These are phyloP conservation scores for Gossypium davidsonii DNA, from an alignment of 441 rosid genomes.

Conservation along the genomic window DNA sequence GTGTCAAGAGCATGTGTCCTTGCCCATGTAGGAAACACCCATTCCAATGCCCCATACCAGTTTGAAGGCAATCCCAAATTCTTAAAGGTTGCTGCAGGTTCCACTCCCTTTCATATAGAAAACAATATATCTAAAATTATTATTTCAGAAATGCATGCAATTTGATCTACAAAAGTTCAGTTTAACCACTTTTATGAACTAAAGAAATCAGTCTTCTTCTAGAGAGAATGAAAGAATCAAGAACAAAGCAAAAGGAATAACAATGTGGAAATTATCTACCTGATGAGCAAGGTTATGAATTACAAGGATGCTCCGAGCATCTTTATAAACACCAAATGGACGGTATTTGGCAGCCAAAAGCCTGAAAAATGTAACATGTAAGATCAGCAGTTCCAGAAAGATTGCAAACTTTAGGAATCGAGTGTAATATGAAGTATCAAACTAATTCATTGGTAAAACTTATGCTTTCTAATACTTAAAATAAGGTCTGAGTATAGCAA, in stretches of 20 bases:
- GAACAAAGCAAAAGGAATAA: slow-evolving; percentile 1
- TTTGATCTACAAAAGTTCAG: not conserved
- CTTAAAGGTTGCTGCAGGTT: slow-evolving; percentile 63
- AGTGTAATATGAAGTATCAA: not conserved
- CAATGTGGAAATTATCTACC: slow-evolving; percentile 32
- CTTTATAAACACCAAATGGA: slow-evolving; percentile 79
- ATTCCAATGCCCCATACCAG: slow-evolving; percentile 88
- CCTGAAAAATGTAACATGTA: slow-evolving; percentile 33
- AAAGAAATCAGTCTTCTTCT: not conserved
- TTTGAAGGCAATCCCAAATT: slow-evolving; percentile 73
- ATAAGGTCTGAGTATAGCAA: slow-evolving; percentile 2
- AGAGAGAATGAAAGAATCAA: not conserved
- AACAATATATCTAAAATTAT: not conserved
- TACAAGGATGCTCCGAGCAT: slow-evolving; percentile 72
- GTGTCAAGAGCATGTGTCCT: slow-evolving; percentile 98
- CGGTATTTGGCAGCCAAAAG: slow-evolving; percentile 86
- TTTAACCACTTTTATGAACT: not conserved
- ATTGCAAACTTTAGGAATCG: not conserved
- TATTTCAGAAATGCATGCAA: not conserved
- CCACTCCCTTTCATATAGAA: slow-evolving; percentile 68
- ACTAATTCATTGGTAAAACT: not conserved
- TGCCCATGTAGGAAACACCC: slow-evolving; percentile 98
- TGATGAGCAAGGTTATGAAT: slow-evolving; percentile 96
- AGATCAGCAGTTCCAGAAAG: not conserved
- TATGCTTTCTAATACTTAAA: not conserved